Percentiles rank a stretch among this genome's conserved stretches.
Evolutionary conservation across 768 basidiomycete genomes (phyloP).

Genomic region (Mycena venus): DNA sequence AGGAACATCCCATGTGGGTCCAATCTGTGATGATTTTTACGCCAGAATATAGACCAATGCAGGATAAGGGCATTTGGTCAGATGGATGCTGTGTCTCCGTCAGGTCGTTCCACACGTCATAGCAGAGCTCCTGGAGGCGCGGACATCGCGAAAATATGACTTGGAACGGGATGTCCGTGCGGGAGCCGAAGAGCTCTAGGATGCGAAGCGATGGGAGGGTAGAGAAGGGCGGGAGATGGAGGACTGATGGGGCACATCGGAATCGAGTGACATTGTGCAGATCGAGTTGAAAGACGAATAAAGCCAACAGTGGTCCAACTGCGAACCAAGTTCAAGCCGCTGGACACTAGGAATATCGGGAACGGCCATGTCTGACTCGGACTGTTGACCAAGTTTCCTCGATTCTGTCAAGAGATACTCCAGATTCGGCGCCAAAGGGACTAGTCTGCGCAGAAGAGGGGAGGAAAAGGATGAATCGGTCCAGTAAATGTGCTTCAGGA

Average conservation of each 20-base stretch:
- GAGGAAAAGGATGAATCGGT: not conserved
- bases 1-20: not conserved
- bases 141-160: constrained; percentile 9
- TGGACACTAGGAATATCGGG: not conserved
- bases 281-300: not conserved
- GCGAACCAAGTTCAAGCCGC: not conserved
- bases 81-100: not conserved
- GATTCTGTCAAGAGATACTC: not conserved
- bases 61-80: not conserved
- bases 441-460: not conserved
- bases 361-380: too few relatives aligned
- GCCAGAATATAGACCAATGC: not conserved
- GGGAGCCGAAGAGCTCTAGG: constrained; percentile 1
- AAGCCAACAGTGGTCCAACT: too few relatives aligned
- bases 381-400: too few relatives aligned
- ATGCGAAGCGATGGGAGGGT: not conserved
- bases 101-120: not conserved
- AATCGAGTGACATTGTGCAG: not conserved
- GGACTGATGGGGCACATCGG: not conserved
- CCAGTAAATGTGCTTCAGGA: constrained; percentile 10
- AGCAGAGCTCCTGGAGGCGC: constrained; percentile 13
- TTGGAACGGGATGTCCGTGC: not conserved
- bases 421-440: too few relatives aligned
- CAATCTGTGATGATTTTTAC: not conserved
- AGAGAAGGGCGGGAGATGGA: not conserved